Conservation (phyloP, 768 basidiomycete species). For the Bullera alba region DNA sequence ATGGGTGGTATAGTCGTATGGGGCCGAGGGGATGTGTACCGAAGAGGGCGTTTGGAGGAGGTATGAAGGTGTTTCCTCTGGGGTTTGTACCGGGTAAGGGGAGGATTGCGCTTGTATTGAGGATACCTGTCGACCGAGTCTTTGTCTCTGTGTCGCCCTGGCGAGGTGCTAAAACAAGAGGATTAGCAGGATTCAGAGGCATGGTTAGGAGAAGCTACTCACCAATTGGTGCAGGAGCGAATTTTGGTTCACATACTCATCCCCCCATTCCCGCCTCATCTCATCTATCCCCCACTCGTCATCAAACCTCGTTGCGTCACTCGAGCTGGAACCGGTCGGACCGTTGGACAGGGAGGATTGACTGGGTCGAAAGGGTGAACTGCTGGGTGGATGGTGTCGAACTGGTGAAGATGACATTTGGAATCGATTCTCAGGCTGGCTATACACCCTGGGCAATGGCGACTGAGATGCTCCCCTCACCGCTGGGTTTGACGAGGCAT, state of each 20-base stretch:
- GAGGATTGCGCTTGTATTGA: too few species aligned
- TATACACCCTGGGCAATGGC: too few species aligned
- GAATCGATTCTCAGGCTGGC: too few species aligned
- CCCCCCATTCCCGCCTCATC: slow-evolving; percentile 33
- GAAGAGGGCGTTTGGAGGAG: too few species aligned
- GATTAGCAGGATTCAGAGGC: too few species aligned
- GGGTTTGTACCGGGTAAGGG: neutral
- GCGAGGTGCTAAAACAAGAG: too few species aligned
- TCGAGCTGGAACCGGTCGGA: neutral
- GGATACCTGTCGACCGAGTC: too few species aligned
- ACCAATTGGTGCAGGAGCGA: slow-evolving; percentile 28
- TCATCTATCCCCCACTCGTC: slow-evolving; percentile 20
- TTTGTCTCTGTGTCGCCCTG: too few species aligned
- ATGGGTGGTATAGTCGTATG: too few species aligned
- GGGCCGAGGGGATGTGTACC: neutral
- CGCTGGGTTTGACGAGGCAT: neutral
- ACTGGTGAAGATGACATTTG: slow-evolving; percentile 33
- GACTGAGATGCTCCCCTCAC: neutral
- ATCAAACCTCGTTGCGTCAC: slow-evolving; percentile 1
- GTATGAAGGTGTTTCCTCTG: neutral
- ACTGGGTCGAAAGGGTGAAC: slow-evolving; percentile 20
- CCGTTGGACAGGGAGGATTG: too few species aligned
- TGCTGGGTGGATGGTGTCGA: slow-evolving; percentile 23
- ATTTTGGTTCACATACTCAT: slow-evolving; percentile 31
- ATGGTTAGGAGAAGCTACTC: slow-evolving; percentile 5